Evolutionary conservation across 2,329 filamentous ascomycete species (phyloP).

Genomic region (Apiospora hydei): DNA sequence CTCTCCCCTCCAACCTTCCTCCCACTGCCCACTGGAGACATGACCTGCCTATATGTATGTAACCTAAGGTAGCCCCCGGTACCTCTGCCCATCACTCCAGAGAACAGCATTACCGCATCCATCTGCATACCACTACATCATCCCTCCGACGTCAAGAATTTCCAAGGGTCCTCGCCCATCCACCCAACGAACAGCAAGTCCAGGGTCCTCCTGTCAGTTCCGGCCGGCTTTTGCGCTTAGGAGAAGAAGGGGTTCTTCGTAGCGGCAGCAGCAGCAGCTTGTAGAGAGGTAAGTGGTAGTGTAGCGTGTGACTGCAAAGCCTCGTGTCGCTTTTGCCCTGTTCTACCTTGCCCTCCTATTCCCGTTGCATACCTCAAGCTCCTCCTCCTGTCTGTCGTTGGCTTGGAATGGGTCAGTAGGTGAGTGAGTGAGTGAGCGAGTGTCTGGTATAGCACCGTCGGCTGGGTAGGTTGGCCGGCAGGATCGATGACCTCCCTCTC

Average conservation of each 20-base stretch:
- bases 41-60: conserved; percentile 12
- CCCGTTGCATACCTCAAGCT: background rate
- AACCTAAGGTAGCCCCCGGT: conserved; percentile 17
- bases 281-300: background rate
- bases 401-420: background rate
- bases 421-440: background rate
- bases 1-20: conserved; percentile 4
- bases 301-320: background rate
- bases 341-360: background rate
- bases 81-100: conserved; percentile 12
- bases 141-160: conserved; percentile 10
- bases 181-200: background rate
- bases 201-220: conserved; percentile 20
- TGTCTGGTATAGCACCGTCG: background rate
- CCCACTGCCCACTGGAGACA: background rate
- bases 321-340: background rate
- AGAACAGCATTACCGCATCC: background rate
- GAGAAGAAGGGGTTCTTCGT: background rate
- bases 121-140: conserved; percentile 18
- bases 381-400: background rate
- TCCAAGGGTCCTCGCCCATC: conserved; percentile 5
- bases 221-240: conserved; percentile 10
- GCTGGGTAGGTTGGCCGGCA: background rate
- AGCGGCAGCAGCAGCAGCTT: background rate
- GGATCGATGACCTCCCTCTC: conserved; percentile 15